Conservation (phyloP, 441 rosid genomes). For the Aquilaria agallochum region DNA sequence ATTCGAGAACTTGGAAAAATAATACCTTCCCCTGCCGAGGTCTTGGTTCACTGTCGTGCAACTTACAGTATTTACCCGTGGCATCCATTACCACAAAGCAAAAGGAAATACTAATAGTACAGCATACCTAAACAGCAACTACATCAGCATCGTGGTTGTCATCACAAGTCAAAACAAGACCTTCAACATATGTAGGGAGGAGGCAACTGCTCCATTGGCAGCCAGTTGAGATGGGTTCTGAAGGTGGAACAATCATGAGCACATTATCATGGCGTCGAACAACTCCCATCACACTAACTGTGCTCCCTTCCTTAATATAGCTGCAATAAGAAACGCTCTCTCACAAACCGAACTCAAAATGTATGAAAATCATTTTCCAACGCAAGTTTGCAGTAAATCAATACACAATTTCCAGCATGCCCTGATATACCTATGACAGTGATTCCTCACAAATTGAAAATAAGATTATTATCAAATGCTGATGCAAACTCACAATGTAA, state of each 20-base stretch:
- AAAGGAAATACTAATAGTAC: slow-evolving; percentile 9
- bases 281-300: slow-evolving; percentile 88
- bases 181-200: slow-evolving; percentile 71
- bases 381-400: too few relatives aligned
- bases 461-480: background rate
- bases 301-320: slow-evolving; percentile 90
- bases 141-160: slow-evolving; percentile 73
- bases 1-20: slow-evolving; percentile 13
- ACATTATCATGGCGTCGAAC: slow-evolving; percentile 82
- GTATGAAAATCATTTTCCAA: too few relatives aligned
- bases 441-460: too few relatives aligned
- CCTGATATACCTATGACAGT: too few relatives aligned
- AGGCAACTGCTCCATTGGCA: slow-evolving; percentile 80
- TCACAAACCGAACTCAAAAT: slow-evolving; percentile 9
- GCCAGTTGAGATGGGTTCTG: slow-evolving; percentile 71
- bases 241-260: slow-evolving; percentile 77
- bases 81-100: slow-evolving; percentile 14
- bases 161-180: slow-evolving; percentile 70
- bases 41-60: background rate
- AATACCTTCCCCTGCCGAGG: background rate
- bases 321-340: slow-evolving; percentile 29
- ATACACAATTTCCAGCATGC: too few relatives aligned
- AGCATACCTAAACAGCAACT: slow-evolving; percentile 58
- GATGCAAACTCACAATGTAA: background rate
- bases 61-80: slow-evolving; percentile 16